Percentiles rank a stretch among this genome's conserved stretches.
These are phyloP conservation scores for Chalaropsis ovoidea DNA, from an alignment of 2,329 filamentous ascomycete genomes.

Conservation along the genomic window DNA sequence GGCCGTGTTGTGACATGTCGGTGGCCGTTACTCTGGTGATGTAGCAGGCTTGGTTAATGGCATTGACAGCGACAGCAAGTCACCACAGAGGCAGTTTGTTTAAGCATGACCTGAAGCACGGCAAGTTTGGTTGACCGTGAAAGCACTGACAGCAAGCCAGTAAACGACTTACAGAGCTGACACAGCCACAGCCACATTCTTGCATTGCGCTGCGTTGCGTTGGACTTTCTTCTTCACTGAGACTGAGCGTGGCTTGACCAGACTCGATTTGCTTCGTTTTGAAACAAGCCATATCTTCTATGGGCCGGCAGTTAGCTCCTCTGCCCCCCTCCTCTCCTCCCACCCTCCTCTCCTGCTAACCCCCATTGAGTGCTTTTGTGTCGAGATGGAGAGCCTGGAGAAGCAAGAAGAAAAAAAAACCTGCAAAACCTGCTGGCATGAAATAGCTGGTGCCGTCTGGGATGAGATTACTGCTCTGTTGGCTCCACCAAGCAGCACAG, in stretches of 20 bases:
- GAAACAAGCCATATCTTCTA: slow-evolving; percentile 11
- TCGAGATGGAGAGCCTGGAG: not conserved
- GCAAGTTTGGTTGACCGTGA: not conserved
- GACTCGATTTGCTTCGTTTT: not conserved
- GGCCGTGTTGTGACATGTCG: not conserved
- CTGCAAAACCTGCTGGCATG: not conserved
- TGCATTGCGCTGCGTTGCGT: not conserved
- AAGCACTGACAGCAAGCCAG: not conserved
- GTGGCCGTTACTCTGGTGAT: not conserved
- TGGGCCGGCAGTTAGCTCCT: slow-evolving; percentile 1
- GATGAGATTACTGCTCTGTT: not conserved
- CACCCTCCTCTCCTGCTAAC: not conserved
- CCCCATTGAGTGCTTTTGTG: not conserved
- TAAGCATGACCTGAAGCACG: not conserved
- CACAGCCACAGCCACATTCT: not conserved
- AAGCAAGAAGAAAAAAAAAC: not conserved
- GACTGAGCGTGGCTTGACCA: not conserved
- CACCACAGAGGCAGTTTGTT: not conserved
- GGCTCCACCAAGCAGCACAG: not conserved
- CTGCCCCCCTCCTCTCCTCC: slow-evolving; percentile 6
- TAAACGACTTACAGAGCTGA: not conserved
- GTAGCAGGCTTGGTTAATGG: not conserved
- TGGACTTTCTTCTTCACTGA: not conserved
- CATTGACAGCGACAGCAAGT: slow-evolving; percentile 2
- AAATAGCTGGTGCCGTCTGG: not conserved